Conservation (phyloP, 345 rosid genomes). For the Salix caprea region DNA sequence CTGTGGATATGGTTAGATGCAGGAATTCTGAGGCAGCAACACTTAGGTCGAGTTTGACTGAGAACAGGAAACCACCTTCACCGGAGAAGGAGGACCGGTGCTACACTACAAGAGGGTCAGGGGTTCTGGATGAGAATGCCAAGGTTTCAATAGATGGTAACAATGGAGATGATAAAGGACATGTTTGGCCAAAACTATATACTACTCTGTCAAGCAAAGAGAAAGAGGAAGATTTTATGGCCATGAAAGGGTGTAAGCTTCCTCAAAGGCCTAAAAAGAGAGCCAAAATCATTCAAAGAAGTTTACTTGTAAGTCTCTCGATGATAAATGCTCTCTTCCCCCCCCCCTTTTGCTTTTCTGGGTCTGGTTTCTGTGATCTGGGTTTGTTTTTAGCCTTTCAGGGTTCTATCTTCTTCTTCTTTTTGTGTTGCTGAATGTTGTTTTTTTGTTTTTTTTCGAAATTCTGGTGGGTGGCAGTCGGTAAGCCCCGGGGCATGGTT, state of each 20-base stretch:
- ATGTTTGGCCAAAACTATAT: conserved; percentile 60
- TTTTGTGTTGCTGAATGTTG: not conserved
- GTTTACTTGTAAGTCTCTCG: conserved; percentile 48
- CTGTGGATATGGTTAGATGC: conserved; percentile 15
- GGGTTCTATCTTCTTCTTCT: not conserved
- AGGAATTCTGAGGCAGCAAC: conserved; percentile 53
- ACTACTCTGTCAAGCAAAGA: conserved; percentile 63
- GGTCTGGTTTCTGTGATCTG: conserved; percentile 1
- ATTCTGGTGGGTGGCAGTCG: conserved; percentile 43
- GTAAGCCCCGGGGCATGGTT: conserved; percentile 82
- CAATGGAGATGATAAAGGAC: conserved; percentile 42
- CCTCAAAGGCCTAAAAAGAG: conserved; percentile 78
- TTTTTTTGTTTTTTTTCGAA: not conserved
- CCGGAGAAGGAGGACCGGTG: conserved; percentile 62
- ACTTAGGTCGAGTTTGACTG: conserved; percentile 28
- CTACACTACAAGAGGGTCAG: conserved; percentile 58
- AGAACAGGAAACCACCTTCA: conserved; percentile 40
- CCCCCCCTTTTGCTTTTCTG: not conserved
- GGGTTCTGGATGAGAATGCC: conserved; percentile 43
- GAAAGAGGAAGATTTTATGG: conserved; percentile 72
- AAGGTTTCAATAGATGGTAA: conserved; percentile 34
- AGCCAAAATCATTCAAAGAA: conserved; percentile 62
- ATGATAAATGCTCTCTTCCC: not conserved
- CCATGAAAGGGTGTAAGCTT: conserved; percentile 77
- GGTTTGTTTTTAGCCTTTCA: not conserved